These are phyloP conservation scores for Acer saccharum DNA, from an alignment of 345 rosid species.

Conservation along the genomic window DNA sequence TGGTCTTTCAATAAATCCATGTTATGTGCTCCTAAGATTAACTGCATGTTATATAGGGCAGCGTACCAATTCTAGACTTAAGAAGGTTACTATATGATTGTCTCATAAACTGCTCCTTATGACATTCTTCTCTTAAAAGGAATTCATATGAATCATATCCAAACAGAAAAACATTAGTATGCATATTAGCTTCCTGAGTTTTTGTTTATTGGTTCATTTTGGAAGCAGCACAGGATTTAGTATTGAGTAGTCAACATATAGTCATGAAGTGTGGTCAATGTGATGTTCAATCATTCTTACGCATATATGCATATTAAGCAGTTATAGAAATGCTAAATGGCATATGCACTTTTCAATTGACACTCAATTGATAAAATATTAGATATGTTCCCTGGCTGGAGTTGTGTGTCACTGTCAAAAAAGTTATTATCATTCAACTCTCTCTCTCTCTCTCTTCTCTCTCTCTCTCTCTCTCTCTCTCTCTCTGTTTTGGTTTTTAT, in stretches of 20 bases:
- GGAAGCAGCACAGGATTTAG: neutral
- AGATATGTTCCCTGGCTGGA: neutral
- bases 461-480: neutral
- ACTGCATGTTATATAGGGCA: neutral
- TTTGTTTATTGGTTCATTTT: neutral
- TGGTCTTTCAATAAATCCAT: neutral
- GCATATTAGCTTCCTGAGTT: too few species aligned
- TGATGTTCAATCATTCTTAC: neutral
- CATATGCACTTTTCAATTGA: neutral
- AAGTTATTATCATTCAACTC: neutral
- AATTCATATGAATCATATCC: neutral
- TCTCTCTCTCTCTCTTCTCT: neutral
- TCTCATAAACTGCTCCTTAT: neutral
- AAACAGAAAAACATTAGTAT: neutral
- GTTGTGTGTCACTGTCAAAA: neutral
- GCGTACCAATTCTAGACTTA: neutral
- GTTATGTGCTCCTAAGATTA: neutral
- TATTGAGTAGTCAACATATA: neutral
- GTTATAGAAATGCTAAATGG: neutral
- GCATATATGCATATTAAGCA: neutral
- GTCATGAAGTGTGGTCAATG: neutral
- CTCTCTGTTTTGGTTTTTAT: neutral
- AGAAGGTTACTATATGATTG: neutral
- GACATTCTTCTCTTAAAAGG: neutral
- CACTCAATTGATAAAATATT: neutral